Evolutionary conservation across 2,329 filamentous ascomycete genomes (phyloP), one percentile per base, ranked within the genome.

Genomic region (Epichloe baconii): DNA sequence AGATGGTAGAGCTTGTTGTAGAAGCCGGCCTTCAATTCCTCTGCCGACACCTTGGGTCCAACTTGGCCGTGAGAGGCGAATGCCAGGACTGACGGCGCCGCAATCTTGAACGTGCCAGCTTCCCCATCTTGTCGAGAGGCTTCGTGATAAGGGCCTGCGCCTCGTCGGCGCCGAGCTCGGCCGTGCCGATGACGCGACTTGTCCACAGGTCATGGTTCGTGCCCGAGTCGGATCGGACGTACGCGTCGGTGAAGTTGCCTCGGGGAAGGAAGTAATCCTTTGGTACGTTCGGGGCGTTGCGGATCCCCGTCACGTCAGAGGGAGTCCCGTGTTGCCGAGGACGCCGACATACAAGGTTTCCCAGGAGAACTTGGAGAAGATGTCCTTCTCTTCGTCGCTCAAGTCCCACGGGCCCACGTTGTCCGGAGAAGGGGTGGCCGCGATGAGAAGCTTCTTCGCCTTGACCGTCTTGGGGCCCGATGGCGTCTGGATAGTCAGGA

Each of bases 401-500:
- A 65, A 58, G 35, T 65, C 59, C 55, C 61, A 65, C 0, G 55
- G 41, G 2, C 49, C 52, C 1, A 62, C 47, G 41, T 64, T 64
- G 1, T 55, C 46, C 0, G 55, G 50, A 0, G 60, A 61, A 6
- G 61, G 63, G 0, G 63, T 59, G 2, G 60, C 56, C 0, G 63
- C 61, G 19, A 65, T 51, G 1, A 65, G 55, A 0, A 65, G 54
- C 55, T 63, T 65, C 51, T 60, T 61, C 3, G 58, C 57, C 12
- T 47, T 36, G 12, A 49, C 47, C 15, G 38, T 43, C 38, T 38
- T 43, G 10, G 3, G 17, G 4, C 47, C 47, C 31, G 21, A 35
- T 14, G 38, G 47, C 26, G 47, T 49, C 14, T 49, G 12, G 19
- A 49, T 26, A 14, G 14, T 23, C 47, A 49, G 17, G 23, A 15